Conservation (phyloP, 2,329 filamentous ascomycete species). For the Ophiostoma piceae region DNA sequence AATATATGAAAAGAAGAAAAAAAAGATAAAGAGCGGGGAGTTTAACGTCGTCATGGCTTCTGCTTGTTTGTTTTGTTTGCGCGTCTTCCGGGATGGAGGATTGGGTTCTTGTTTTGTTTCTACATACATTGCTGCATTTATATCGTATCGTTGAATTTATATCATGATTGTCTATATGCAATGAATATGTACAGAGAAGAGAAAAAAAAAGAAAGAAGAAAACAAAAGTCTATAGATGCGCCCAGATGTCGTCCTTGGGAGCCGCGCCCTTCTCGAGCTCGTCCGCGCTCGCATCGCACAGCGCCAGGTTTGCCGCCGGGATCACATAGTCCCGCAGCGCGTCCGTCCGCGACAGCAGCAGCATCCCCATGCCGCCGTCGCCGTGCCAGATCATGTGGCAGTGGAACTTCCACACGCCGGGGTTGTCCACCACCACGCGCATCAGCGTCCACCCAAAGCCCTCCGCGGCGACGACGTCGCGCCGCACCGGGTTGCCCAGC, state of each 20-base stretch:
- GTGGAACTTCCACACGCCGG: conserved; percentile 42
- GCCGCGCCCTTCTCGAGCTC: conserved; percentile 44
- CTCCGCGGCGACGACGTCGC: conserved; percentile 43
- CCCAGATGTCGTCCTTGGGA: not conserved
- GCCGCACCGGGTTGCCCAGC: conserved; percentile 41
- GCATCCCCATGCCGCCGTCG: conserved; percentile 39
- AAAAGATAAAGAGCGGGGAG: not conserved
- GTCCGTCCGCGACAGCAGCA: conserved; percentile 44
- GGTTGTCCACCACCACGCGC: conserved; percentile 46
- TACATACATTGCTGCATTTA: conserved; percentile 6
- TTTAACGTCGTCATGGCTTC: not conserved
- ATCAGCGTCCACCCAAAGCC: conserved; percentile 48
- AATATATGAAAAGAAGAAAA: conserved; percentile 6
- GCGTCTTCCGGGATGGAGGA: conserved; percentile 10
- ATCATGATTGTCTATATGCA: not conserved
- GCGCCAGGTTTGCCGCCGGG: conserved; percentile 40
- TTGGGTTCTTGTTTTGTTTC: conserved; percentile 1
- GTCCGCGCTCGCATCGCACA: conserved; percentile 41
- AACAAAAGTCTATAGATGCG: not conserved
- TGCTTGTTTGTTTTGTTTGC: not conserved
- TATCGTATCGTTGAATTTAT: not conserved
- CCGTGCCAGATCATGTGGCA: conserved; percentile 40
- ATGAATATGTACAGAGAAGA: not conserved
- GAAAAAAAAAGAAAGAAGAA: not conserved
- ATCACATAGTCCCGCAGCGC: conserved; percentile 40